phyloP scores from a whole-genome alignment of 345 rosid species.

The Syzygium oleosum region DNA sequence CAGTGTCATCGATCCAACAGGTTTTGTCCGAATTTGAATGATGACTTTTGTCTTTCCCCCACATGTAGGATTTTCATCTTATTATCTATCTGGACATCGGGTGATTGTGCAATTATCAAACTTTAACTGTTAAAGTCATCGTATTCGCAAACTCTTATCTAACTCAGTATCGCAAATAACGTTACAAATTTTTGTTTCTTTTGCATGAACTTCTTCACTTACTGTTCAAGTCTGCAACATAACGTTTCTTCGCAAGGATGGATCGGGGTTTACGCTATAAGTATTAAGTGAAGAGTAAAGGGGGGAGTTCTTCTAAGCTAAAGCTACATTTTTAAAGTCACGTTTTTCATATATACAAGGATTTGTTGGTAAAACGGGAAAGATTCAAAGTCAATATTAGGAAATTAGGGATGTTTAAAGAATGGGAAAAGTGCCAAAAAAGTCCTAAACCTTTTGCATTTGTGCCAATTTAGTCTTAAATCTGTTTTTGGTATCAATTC shows the following conservation, averaged over 20 bases:
- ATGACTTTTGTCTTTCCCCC: not conserved
- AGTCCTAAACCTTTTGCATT: too few relatives aligned
- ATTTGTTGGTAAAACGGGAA: not conserved
- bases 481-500: too few relatives aligned
- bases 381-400: not conserved
- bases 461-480: too few relatives aligned
- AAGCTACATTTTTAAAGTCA: too few relatives aligned
- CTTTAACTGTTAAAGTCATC: not conserved
- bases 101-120: not conserved
- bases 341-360: not conserved
- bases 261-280: not conserved
- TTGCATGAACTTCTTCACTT: not conserved
- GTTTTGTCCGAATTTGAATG: not conserved
- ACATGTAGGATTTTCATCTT: not conserved
- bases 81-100: not conserved
- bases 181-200: not conserved
- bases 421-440: not conserved
- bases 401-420: not conserved
- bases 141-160: not conserved
- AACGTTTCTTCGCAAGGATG: not conserved
- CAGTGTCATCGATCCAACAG: not conserved
- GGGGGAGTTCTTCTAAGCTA: not conserved
- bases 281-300: not conserved
- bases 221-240: not conserved
- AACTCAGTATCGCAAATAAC: not conserved